Evolutionary conservation across 768 basidiomycete species (phyloP), one percentile per base, ranked within the genome.

Genomic region (Lactarius akahatsu): DNA sequence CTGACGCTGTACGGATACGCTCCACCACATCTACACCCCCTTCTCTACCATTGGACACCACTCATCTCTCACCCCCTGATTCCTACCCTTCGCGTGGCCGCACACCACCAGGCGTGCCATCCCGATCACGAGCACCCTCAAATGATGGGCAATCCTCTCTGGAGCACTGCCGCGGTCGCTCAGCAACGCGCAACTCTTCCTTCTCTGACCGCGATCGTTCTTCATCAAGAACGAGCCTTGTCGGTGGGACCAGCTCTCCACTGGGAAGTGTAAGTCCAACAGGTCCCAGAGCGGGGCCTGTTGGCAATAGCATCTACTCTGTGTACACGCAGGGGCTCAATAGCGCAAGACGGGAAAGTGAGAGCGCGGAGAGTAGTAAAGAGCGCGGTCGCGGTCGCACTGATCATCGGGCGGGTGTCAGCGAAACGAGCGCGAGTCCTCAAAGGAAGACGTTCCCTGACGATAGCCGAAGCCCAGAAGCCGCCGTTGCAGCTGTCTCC

Each of bases 111-210:
- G 57, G 61, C 6, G 28, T 56, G 38, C 59, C 62, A 45, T 43
- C 41, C 54, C 71, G 71, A 59, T 76, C 74, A 36, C 72, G 72
- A 43, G 73, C 75, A 56, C 72, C 71, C 36, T 70, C 71, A 28
- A 72, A 57, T 41, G 70, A 68, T n/a, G 55, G 74, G 0, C 71
- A 73, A 62, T 73, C 74, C 38, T 30, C 62, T n/a, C 32, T 20
- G 32, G 66, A 67, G 34, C 9, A 18, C 32, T n/a, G 57, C 30
- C 81, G 87, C 16, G 86, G 87, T 3, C 79, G 87, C 26, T 86
- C 86, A 50, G 77, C 77, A 58, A 80, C 85, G 23, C 81, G 85
- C 45, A 82, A 81, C 7, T 78, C 85, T 18, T 83, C 86, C 1
- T 85, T 84, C 34, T 79, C 83, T 32, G 77, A 81, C 54, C 84